Evolutionary conservation across 2,329 filamentous ascomycete genomes (phyloP).

Genomic region (Botrytis fabae): DNA sequence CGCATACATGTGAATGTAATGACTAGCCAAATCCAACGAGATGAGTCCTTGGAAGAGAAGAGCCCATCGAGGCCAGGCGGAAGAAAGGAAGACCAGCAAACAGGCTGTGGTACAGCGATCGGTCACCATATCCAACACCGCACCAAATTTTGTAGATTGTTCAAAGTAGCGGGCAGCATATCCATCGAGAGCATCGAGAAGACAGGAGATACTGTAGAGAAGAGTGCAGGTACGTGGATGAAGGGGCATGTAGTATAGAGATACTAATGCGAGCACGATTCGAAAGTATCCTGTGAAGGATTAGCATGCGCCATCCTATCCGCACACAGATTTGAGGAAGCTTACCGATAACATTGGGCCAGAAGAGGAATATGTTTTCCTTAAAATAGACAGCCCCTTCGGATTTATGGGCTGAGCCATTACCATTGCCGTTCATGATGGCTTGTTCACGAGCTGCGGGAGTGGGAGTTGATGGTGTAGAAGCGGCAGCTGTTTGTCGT

Average conservation of each 20-base stretch:
- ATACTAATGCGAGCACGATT: slow-evolving; percentile 80
- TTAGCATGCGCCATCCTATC: slow-evolving; percentile 26
- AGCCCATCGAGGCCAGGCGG: slow-evolving; percentile 90
- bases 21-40: slow-evolving; percentile 87
- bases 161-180: slow-evolving; percentile 84
- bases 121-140: slow-evolving; percentile 98
- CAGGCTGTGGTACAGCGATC: slow-evolving; percentile 97
- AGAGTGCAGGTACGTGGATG: slow-evolving; percentile 94
- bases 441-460: slow-evolving; percentile 32
- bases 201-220: slow-evolving; percentile 89
- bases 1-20: slow-evolving; percentile 99
- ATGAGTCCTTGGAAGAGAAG: slow-evolving; percentile 94
- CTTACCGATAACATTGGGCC: slow-evolving; percentile 78
- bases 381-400: slow-evolving; percentile 44
- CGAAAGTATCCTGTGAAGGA: slow-evolving; percentile 66
- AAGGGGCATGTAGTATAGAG: slow-evolving; percentile 98
- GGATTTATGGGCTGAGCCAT: slow-evolving; percentile 45
- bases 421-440: slow-evolving; percentile 51
- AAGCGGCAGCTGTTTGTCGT: slow-evolving; percentile 38
- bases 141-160: slow-evolving; percentile 93
- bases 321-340: slow-evolving; percentile 51
- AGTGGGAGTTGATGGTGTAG: slow-evolving; percentile 37
- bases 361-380: slow-evolving; percentile 82
- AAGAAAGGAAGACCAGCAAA: slow-evolving; percentile 89
- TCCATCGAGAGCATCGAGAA: slow-evolving; percentile 93